Percentiles rank a stretch among this genome's conserved stretches.
phyloP scores from a whole-genome alignment of 495 filamentous ascomycete species.

The Tricharina praecox region DNA sequence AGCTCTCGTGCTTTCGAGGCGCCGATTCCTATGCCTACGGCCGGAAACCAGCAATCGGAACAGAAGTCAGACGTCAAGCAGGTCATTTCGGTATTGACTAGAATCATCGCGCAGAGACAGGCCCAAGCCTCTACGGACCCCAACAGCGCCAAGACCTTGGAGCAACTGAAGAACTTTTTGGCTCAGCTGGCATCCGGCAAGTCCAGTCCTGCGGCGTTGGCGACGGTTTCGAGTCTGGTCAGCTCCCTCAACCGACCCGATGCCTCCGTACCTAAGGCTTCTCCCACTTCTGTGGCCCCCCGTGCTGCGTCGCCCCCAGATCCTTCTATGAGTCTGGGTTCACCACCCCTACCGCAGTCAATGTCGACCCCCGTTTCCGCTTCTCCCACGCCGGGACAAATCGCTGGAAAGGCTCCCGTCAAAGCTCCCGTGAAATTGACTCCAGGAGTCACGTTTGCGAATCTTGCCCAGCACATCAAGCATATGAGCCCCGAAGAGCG shows the following conservation, averaged over 20 bases:
- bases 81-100: neutral
- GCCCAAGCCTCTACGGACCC: neutral
- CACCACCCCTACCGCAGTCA: neutral
- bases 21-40: constrained; percentile 1
- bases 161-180: neutral
- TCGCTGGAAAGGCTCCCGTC: neutral
- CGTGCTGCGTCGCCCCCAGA: neutral
- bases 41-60: neutral
- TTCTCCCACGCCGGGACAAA: neutral
- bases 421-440: neutral
- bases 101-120: neutral
- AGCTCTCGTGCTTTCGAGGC: constrained; percentile 1
- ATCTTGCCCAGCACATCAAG: neutral
- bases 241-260: neutral
- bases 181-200: neutral
- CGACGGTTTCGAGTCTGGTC: neutral
- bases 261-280: neutral
- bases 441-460: neutral
- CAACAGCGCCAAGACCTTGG: neutral
- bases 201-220: neutral
- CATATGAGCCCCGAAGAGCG: constrained; percentile 1
- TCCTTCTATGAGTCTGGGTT: neutral
- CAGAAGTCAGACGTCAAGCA: neutral
- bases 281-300: too few relatives aligned
- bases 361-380: neutral